Percentiles rank a stretch among this genome's conserved stretches.
phyloP scores from a whole-genome alignment of 306 rosid species.

The Styphnolobium japonicum region DNA sequence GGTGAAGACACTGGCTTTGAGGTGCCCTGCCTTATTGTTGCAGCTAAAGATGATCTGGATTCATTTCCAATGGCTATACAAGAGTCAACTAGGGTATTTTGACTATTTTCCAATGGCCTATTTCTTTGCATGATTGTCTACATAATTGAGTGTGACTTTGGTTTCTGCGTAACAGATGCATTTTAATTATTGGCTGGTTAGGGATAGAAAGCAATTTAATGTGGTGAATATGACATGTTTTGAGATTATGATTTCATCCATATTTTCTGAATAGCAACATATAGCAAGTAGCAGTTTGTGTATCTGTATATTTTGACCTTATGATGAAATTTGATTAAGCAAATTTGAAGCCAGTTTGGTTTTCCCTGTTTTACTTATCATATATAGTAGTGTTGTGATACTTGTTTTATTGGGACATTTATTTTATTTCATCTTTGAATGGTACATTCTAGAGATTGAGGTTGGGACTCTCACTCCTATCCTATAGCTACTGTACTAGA shows the following conservation, averaged over 20 bases:
- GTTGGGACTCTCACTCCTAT: background rate
- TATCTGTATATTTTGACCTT: background rate
- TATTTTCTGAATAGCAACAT: background rate
- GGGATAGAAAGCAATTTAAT: conserved; percentile 1
- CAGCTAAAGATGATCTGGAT: conserved; percentile 90
- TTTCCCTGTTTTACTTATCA: background rate
- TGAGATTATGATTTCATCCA: background rate
- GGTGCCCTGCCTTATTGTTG: conserved; percentile 98
- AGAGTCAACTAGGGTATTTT: conserved; percentile 91
- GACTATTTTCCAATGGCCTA: background rate
- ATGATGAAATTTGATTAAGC: background rate
- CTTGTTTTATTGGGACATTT: background rate
- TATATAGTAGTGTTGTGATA: background rate
- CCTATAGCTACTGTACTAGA: background rate
- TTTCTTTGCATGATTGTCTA: background rate
- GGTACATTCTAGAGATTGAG: background rate
- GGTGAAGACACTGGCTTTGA: conserved; percentile 94
- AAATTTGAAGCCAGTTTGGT: background rate
- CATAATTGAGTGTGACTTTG: background rate
- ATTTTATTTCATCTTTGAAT: background rate
- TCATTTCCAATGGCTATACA: conserved; percentile 91
- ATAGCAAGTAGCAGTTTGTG: background rate
- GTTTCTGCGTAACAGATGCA: background rate
- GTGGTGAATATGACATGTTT: conserved; percentile 4
- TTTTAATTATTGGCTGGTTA: background rate